phyloP scores from a whole-genome alignment of 495 filamentous ascomycete species.

The Podospora fimiseda region DNA sequence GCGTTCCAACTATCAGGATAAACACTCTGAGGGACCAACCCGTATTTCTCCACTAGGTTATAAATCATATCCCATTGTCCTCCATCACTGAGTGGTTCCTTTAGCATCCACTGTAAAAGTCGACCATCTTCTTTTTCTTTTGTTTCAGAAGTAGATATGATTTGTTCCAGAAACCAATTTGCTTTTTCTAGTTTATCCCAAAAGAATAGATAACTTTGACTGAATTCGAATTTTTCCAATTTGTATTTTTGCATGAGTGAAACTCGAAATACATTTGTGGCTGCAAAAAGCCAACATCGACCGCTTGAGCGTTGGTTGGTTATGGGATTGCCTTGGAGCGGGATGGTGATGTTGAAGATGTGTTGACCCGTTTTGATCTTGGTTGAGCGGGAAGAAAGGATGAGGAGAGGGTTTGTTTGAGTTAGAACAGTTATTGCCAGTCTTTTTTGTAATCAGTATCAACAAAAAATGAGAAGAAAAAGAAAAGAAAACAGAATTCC shows the following conservation, averaged over 20 bases:
- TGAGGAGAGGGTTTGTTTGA: conserved; percentile 45
- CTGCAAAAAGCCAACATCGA: conserved; percentile 85
- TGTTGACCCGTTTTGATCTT: conserved; percentile 58
- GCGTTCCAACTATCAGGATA: conserved; percentile 79
- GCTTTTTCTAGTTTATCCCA: conserved; percentile 93
- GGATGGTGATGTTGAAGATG: conserved; percentile 75
- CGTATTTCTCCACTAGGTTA: conserved; percentile 80
- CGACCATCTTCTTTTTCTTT: conserved; percentile 63
- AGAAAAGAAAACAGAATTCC: too few relatives aligned
- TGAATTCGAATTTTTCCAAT: conserved; percentile 73
- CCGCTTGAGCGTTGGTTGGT: conserved; percentile 77
- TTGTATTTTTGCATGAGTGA: conserved; percentile 75
- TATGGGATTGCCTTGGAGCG: conserved; percentile 73
- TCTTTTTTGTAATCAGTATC: conserved; percentile 15
- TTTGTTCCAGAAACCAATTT: conserved; percentile 79
- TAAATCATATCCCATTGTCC: conserved; percentile 93
- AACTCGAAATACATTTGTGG: conserved; percentile 80
- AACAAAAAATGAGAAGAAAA: too few relatives aligned
- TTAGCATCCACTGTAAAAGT: conserved; percentile 59
- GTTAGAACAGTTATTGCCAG: conserved; percentile 65
- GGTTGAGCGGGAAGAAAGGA: conserved; percentile 50
- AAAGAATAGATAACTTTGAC: conserved; percentile 86
- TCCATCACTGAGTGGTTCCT: conserved; percentile 66
- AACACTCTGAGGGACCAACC: conserved; percentile 68
- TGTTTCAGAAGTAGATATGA: conserved; percentile 64